phyloP scores from a whole-genome alignment of 2,329 filamentous ascomycete genomes.

The Orbilia quercus region DNA sequence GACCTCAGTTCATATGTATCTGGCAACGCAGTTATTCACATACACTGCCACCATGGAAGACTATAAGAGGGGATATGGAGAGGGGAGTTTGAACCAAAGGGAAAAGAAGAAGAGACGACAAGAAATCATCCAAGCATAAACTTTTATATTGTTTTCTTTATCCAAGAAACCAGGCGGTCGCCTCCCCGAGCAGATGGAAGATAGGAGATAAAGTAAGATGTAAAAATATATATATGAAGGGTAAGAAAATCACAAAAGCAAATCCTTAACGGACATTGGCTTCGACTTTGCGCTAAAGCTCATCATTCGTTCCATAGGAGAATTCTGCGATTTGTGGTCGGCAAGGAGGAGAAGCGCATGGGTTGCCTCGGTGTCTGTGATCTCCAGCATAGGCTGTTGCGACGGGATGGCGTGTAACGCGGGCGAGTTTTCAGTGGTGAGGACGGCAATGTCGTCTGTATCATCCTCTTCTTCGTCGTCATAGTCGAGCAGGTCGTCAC shows the following conservation, averaged over 20 bases:
- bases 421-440: slow-evolving; percentile 37
- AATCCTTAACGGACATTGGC: slow-evolving; percentile 53
- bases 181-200: slow-evolving; percentile 12
- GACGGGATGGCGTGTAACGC: slow-evolving; percentile 39
- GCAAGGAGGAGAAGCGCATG: slow-evolving; percentile 59
- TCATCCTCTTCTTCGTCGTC: slow-evolving; percentile 52
- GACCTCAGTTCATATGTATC: not conserved
- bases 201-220: slow-evolving; percentile 3
- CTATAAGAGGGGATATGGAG: slow-evolving; percentile 3
- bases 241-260: slow-evolving; percentile 30
- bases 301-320: slow-evolving; percentile 39
- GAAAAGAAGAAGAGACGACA: slow-evolving; percentile 4
- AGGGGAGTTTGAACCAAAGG: not conserved
- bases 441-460: slow-evolving; percentile 23
- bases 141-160: slow-evolving; percentile 52
- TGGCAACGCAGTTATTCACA: slow-evolving; percentile 11
- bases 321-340: slow-evolving; percentile 52
- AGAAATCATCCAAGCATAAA: slow-evolving; percentile 38
- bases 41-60: not conserved
- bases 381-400: slow-evolving; percentile 33
- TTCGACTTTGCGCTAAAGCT: slow-evolving; percentile 45
- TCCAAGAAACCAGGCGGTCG: slow-evolving; percentile 19
- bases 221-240: not conserved
- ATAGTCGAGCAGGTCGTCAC: slow-evolving; percentile 41
- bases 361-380: slow-evolving; percentile 59